Conservation (phyloP, 768 basidiomycete genomes). For the Hebeloma cylindrosporum region DNA sequence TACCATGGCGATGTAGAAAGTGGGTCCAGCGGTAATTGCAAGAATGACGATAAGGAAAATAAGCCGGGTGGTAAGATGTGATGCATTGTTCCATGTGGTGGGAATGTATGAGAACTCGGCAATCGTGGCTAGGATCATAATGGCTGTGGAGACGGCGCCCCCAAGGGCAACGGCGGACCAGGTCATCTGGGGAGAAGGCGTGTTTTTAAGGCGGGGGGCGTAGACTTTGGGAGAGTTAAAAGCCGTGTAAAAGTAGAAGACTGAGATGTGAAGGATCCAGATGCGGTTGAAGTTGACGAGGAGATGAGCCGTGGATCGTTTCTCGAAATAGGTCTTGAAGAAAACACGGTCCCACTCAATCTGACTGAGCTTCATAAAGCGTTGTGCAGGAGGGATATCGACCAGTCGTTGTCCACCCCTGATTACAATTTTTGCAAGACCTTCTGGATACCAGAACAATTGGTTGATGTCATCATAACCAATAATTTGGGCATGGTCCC, state of each 20-base stretch:
- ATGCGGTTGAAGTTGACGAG: conserved; percentile 99
- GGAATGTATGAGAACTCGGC: conserved; percentile 98
- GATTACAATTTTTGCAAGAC: conserved; percentile 88
- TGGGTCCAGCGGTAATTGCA: conserved; percentile 89
- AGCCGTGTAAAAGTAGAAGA: conserved; percentile 98
- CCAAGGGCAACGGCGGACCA: conserved; percentile 97
- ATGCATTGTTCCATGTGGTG: conserved; percentile 98
- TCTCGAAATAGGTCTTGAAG: conserved; percentile 99
- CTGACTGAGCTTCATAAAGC: conserved; percentile 88
- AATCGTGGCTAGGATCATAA: conserved; percentile 92
- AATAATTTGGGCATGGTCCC: conserved; percentile 92
- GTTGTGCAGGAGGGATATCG: conserved; percentile 87
- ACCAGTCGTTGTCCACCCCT: conserved; percentile 91
- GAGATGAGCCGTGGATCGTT: conserved; percentile 89
- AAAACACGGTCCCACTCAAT: conserved; percentile 95
- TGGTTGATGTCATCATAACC: conserved; percentile 99
- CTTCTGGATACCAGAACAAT: conserved; percentile 99
- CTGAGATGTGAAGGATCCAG: conserved; percentile 93
- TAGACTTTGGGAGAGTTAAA: conserved; percentile 95
- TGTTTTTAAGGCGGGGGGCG: conserved; percentile 61
- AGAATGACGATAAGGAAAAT: conserved; percentile 91
- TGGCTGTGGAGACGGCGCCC: conserved; percentile 87
- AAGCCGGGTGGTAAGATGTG: conserved; percentile 92
- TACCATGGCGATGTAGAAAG: conserved; percentile 87
- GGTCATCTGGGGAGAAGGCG: conserved; percentile 84